Evolutionary conservation across 495 filamentous ascomycete genomes (phyloP).

Genomic region (Parathielavia appendiculata): DNA sequence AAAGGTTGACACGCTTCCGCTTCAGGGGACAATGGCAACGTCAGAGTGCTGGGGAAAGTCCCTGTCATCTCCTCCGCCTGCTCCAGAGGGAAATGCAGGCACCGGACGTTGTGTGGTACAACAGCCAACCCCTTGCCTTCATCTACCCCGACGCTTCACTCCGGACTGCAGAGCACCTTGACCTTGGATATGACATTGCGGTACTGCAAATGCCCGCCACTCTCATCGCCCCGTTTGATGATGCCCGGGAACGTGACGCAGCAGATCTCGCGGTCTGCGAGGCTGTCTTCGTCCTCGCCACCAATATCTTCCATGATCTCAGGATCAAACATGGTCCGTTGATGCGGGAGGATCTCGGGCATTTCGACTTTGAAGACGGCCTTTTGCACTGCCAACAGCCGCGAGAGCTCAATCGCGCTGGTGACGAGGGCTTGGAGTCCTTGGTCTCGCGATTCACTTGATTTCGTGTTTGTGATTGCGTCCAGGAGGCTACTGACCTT

Average conservation of each 20-base stretch:
- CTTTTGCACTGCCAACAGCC: slow-evolving; percentile 48
- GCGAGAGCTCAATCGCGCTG: slow-evolving; percentile 46
- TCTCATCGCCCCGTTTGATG: slow-evolving; percentile 52
- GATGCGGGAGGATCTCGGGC: slow-evolving; percentile 45
- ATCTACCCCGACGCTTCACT: slow-evolving; percentile 27
- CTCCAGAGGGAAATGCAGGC: no score
- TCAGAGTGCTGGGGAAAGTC: background rate
- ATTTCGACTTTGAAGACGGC: slow-evolving; percentile 48
- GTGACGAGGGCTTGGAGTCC: slow-evolving; percentile 41
- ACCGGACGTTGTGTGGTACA: no score
- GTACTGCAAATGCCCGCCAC: slow-evolving; percentile 47
- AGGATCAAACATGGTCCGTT: slow-evolving; percentile 44
- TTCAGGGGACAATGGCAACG: background rate
- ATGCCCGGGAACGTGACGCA: slow-evolving; percentile 52
- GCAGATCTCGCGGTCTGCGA: slow-evolving; percentile 41
- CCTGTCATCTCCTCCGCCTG: no score
- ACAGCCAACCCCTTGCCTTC: background rate
- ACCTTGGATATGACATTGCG: slow-evolving; percentile 53
- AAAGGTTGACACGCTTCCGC: background rate
- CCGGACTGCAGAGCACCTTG: slow-evolving; percentile 48
- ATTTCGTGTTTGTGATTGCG: slow-evolving; percentile 37
- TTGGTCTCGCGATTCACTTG: slow-evolving; percentile 43
- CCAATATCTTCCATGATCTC: slow-evolving; percentile 54
- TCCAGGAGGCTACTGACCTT: slow-evolving; percentile 39
- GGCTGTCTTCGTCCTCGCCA: slow-evolving; percentile 49